Conservation (phyloP, 75 land plant species). For the Selaginella moellendorffii region DNA sequence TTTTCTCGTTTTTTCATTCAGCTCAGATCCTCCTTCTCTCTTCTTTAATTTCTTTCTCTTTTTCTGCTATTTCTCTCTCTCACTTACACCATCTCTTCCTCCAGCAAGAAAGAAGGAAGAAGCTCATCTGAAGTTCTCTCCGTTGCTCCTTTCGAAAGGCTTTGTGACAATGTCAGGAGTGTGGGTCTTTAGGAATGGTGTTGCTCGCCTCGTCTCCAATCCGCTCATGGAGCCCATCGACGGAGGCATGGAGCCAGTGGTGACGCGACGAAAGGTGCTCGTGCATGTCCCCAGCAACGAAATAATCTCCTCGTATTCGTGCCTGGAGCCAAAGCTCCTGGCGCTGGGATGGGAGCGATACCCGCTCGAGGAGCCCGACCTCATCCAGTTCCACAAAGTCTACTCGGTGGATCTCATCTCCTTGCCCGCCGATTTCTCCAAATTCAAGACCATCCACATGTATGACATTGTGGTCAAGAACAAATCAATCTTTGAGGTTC, state of each 20-base stretch:
- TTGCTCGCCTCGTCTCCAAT: conserved; percentile 33
- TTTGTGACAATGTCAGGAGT: conserved; percentile 75
- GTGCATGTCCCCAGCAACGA: conserved; percentile 48
- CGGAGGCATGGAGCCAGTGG: conserved; percentile 1
- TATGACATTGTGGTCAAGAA: too few relatives aligned
- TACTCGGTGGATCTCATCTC: conserved; percentile 44
- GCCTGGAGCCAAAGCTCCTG: conserved; percentile 41
- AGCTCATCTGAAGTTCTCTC: too few relatives aligned
- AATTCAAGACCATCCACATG: too few relatives aligned
- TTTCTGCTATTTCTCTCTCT: too few relatives aligned
- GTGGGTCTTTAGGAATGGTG: conserved; percentile 58
- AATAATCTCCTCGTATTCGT: conserved; percentile 40
- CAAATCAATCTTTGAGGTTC: too few relatives aligned
- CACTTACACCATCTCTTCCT: too few relatives aligned
- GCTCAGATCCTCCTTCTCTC: too few relatives aligned
- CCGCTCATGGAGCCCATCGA: conserved; percentile 22
- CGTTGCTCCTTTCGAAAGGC: too few relatives aligned
- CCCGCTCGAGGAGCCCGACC: conserved; percentile 35
- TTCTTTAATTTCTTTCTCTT: too few relatives aligned
- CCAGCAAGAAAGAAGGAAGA: too few relatives aligned
- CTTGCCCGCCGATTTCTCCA: conserved; percentile 43
- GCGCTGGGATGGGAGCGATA: conserved; percentile 45
- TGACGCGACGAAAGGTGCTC: conserved; percentile 30
- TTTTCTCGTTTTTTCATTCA: too few relatives aligned
- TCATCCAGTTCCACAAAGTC: conserved; percentile 59